These are phyloP conservation scores for Podaxis rugospora DNA, from an alignment of 768 basidiomycete genomes.

Conservation along the genomic window DNA sequence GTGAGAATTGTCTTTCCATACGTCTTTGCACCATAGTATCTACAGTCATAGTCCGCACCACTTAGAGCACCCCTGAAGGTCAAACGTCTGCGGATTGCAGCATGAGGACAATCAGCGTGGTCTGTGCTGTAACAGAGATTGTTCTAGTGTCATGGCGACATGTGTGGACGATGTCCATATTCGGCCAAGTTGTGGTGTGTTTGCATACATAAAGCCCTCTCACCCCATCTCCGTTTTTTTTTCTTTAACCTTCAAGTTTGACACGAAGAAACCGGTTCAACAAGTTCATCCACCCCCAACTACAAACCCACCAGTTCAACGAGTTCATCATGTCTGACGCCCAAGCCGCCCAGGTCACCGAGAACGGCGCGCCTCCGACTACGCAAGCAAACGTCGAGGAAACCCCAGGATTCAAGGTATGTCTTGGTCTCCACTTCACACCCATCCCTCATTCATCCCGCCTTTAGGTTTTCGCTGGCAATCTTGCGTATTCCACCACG, in stretches of 20 bases:
- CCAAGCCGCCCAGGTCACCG: slow-evolving; percentile 79
- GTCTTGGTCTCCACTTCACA: slow-evolving; percentile 15
- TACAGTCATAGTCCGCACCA: background rate
- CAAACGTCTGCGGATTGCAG: background rate
- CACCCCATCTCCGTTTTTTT: slow-evolving; percentile 33
- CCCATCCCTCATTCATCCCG: slow-evolving; percentile 18
- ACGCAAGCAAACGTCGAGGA: slow-evolving; percentile 70
- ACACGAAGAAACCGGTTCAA: slow-evolving; percentile 83
- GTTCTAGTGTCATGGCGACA: slow-evolving; percentile 40
- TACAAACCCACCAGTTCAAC: slow-evolving; percentile 50
- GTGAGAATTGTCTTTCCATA: background rate
- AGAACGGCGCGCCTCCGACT: slow-evolving; percentile 82
- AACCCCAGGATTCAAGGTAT: slow-evolving; percentile 78
- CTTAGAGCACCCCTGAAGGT: background rate
- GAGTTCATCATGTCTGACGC: slow-evolving; percentile 81
- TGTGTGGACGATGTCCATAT: slow-evolving; percentile 23
- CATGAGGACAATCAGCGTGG: background rate
- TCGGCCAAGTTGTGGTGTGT: slow-evolving; percentile 29
- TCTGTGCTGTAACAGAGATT: background rate
- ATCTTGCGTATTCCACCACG: slow-evolving; percentile 92
- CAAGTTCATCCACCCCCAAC: slow-evolving; percentile 56
- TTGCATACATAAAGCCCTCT: slow-evolving; percentile 35
- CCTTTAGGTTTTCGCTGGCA: slow-evolving; percentile 85
- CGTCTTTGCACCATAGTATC: background rate
- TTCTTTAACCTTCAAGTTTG: slow-evolving; percentile 81